Percentiles rank a stretch among this genome's conserved stretches.
These are phyloP conservation scores for Vicia sativa DNA, from an alignment of 306 rosid species.

Conservation along the genomic window DNA sequence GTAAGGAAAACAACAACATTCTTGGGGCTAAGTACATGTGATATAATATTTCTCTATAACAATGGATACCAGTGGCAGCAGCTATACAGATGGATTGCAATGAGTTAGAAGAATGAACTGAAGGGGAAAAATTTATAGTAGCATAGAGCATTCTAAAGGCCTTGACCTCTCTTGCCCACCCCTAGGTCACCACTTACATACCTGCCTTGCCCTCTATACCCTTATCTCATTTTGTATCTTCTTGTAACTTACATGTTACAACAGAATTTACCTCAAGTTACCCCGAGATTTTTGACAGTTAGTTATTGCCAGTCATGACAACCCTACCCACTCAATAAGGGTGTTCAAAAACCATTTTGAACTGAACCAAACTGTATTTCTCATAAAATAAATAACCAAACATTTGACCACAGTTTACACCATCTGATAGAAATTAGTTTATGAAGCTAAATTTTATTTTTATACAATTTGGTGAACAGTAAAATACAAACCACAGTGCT, in stretches of 20 bases:
- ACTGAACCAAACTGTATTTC: no score
- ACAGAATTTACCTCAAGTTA: background rate
- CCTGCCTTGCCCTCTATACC: background rate
- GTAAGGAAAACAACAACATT: background rate
- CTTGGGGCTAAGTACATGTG: background rate
- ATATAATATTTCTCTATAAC: background rate
- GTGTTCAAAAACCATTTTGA: background rate
- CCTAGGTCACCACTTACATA: background rate
- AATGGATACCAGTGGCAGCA: background rate
- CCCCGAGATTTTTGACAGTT: background rate
- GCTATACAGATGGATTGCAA: background rate
- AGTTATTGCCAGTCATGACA: background rate
- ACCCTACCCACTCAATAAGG: background rate
- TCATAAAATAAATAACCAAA: background rate
- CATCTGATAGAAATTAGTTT: background rate
- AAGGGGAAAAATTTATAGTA: background rate
- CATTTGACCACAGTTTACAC: background rate
- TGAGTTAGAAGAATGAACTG: background rate
- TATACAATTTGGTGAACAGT: background rate
- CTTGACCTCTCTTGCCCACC: background rate
- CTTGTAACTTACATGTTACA: background rate
- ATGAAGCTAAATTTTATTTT: background rate
- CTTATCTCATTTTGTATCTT: conserved; percentile 16
- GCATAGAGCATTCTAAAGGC: conserved; percentile 2
- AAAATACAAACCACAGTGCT: background rate